Percentiles rank a stretch among this genome's conserved stretches.
Evolutionary conservation across 2,329 filamentous ascomycete species (phyloP).

Genomic region (Ilyonectria mors-panacis): DNA sequence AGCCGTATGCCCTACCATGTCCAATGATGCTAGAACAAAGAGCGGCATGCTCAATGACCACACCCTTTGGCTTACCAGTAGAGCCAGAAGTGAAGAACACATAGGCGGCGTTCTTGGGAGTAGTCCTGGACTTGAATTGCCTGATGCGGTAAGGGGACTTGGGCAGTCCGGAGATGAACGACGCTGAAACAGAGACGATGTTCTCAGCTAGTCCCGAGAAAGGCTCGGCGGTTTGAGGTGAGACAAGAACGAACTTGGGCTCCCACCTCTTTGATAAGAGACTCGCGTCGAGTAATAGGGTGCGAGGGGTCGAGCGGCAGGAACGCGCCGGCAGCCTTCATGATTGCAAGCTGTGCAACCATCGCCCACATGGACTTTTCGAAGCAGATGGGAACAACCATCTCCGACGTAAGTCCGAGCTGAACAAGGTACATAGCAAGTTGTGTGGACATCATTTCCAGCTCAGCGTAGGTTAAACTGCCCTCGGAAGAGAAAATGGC

Average conservation of each 20-base stretch:
- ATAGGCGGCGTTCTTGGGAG: slow-evolving; percentile 29
- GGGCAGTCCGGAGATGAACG: slow-evolving; percentile 3
- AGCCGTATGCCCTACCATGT: background rate
- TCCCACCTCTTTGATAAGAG: slow-evolving; percentile 6
- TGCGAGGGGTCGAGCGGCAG: slow-evolving; percentile 55
- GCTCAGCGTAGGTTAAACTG: slow-evolving; percentile 39
- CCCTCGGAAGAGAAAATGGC: slow-evolving; percentile 47
- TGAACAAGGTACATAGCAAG: slow-evolving; percentile 26
- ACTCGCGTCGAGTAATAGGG: slow-evolving; percentile 45
- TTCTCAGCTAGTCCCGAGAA: background rate
- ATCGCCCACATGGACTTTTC: slow-evolving; percentile 35
- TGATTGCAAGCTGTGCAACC: slow-evolving; percentile 45
- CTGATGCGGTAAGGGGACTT: slow-evolving; percentile 11
- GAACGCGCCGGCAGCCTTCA: slow-evolving; percentile 52
- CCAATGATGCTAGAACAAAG: slow-evolving; percentile 14
- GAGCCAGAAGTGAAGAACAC: slow-evolving; percentile 71
- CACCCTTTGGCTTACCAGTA: slow-evolving; percentile 69
- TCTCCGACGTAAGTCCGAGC: slow-evolving; percentile 17
- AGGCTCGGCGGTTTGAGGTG: background rate
- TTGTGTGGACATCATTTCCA: slow-evolving; percentile 17
- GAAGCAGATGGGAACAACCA: slow-evolving; percentile 31
- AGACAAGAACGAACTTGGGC: slow-evolving; percentile 8
- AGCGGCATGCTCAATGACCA: slow-evolving; percentile 52
- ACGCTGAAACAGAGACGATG: background rate
- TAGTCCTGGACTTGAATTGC: background rate